Base-by-base conservation (phyloP, 805 yeast genomes). In the Isabelozyma gotoi region DNA sequence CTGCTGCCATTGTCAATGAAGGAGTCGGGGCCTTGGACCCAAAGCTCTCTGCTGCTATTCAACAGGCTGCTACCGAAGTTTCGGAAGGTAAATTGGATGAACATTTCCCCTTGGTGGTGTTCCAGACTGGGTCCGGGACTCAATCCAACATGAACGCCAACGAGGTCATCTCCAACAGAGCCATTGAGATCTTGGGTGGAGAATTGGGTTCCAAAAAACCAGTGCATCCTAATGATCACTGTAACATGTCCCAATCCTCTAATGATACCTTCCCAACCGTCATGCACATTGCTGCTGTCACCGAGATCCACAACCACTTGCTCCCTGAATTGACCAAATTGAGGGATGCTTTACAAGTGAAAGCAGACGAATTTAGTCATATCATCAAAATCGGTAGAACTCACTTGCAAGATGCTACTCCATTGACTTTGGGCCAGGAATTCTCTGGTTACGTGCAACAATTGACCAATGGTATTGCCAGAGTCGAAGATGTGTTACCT, bases 231-330 rank as follows among this genome's bases (percentile, higher is more conserved):
- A 94, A 94, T 73, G 98, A 94, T 71, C 98, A 94, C 73, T 95
- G 91, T 60, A 94, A 94, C 78, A 91, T 89, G 88, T 88, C 97
- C 15, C 98, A 94, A 74, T 88, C 96, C n/a, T 89, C 97, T 38
- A 94, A 94, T 68, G 99, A 94, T 73, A 94, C 98, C 43, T 94
- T 94, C 87, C 99, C 99, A 55, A 91, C 99, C 31, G 99, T 92
- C 44, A 94, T 94, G 99, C 99, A 94, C 76, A 92, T 94, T 71
- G 97, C 99, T 44, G 97, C 98, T 15, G 97, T 91, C 50, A 80
- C 86, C 35, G 96, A 92, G 74, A 87, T 92, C 71, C 73, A 84
- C 42, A 60, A 78, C 62, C 74, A 76, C 34, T 78, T 94, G 67
- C 55, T 92, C 41, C 99, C 99, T 14, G 88, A 89, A 61, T 77